phyloP scores from a whole-genome alignment of 2,329 filamentous ascomycete species.

The Trichoderma endophyticum region DNA sequence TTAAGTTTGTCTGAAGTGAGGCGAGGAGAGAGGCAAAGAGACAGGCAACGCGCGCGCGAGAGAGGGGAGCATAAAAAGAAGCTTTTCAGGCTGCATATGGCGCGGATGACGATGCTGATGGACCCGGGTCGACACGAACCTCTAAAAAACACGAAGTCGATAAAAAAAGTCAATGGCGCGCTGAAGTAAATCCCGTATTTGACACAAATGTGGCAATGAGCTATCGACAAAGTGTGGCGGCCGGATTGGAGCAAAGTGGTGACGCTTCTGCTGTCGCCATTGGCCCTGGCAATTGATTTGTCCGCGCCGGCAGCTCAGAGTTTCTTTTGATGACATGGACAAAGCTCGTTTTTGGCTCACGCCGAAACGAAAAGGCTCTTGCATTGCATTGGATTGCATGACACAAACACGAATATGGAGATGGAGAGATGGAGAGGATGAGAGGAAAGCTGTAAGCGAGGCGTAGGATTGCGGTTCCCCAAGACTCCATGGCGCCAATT shows the following conservation, averaged over 20 bases:
- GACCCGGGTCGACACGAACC: neutral
- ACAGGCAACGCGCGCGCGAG: neutral
- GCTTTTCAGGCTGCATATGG: neutral
- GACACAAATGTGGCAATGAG: neutral
- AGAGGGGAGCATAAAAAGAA: neutral
- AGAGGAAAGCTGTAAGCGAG: neutral
- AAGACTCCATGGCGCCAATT: neutral
- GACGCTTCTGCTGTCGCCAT: neutral
- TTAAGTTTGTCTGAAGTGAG: neutral
- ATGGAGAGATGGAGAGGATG: neutral
- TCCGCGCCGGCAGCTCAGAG: neutral
- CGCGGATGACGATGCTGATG: conserved; percentile 1
- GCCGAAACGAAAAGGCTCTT: neutral
- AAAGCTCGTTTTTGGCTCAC: neutral
- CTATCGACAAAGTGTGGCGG: neutral
- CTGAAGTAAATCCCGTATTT: neutral
- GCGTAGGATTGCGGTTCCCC: neutral
- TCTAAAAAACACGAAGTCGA: neutral
- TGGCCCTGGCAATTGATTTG: neutral
- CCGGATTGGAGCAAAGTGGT: neutral
- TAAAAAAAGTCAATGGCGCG: neutral
- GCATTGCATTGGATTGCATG: neutral
- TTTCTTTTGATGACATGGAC: neutral
- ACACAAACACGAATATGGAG: neutral
- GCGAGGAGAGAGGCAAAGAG: neutral